Percentiles rank a stretch among this genome's conserved stretches.
Evolutionary conservation across 1,284 basidiomycete species (phyloP).

Genomic region (Cryptococcus sp.): DNA sequence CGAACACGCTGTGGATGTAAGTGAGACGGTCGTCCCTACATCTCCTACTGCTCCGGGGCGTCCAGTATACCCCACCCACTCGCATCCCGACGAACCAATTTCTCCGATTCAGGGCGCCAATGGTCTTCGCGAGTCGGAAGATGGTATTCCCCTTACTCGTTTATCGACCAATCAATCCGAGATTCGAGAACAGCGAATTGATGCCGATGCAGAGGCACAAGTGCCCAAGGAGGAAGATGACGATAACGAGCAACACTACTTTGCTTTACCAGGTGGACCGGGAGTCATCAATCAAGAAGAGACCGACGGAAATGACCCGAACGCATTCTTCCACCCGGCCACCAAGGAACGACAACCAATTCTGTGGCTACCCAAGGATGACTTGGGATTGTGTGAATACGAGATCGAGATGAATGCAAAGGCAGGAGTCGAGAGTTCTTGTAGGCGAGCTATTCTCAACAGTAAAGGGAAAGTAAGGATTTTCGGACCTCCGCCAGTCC

Average conservation of each 20-base stretch:
- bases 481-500: slow-evolving; percentile 39
- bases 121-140: background rate
- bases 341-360: slow-evolving; percentile 65
- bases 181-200: background rate
- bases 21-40: background rate
- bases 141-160: slow-evolving; percentile 6
- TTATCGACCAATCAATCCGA: slow-evolving; percentile 2
- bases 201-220: slow-evolving; percentile 3
- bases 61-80: background rate
- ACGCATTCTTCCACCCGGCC: slow-evolving; percentile 73
- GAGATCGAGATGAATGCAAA: slow-evolving; percentile 60
- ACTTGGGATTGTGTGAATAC: slow-evolving; percentile 60
- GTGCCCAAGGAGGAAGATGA: slow-evolving; percentile 6
- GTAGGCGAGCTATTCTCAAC: slow-evolving; percentile 60
- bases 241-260: slow-evolving; percentile 26
- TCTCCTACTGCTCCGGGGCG: background rate
- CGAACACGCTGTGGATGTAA: background rate
- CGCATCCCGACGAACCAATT: background rate
- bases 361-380: slow-evolving; percentile 76
- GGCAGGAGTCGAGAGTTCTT: slow-evolving; percentile 59
- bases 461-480: slow-evolving; percentile 65
- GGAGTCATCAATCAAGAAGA: slow-evolving; percentile 20
- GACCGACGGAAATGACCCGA: slow-evolving; percentile 30
- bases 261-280: slow-evolving; percentile 42
- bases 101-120: background rate